These are phyloP conservation scores for Botrytis porri DNA, from an alignment of 2,329 filamentous ascomycete genomes.

Conservation along the genomic window DNA sequence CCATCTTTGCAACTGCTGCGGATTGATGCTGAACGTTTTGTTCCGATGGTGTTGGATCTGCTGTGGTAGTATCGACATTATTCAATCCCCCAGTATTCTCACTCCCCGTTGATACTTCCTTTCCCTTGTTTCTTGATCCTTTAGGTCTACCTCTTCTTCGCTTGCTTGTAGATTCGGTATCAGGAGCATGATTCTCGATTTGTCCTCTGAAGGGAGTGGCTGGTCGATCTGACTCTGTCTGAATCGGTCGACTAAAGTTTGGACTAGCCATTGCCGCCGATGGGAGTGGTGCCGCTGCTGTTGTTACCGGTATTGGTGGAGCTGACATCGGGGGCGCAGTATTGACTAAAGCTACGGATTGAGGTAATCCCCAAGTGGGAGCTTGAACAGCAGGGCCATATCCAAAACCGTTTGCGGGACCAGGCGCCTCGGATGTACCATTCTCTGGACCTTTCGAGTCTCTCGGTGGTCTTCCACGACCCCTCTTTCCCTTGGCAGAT, in stretches of 20 bases:
- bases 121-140: constrained; percentile 49
- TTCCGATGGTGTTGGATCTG: constrained; percentile 23
- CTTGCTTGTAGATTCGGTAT: constrained; percentile 32
- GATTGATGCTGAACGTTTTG: constrained; percentile 25
- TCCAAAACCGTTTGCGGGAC: constrained; percentile 36
- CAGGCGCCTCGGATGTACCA: constrained; percentile 29
- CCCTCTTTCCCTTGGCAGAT: constrained; percentile 26
- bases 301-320: constrained; percentile 16
- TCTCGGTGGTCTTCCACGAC: constrained; percentile 31
- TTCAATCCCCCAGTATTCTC: constrained; percentile 11
- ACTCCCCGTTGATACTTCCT: constrained; percentile 23
- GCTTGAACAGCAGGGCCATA: constrained; percentile 35
- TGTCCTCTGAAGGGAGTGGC: constrained; percentile 28
- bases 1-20: constrained; percentile 25
- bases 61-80: neutral
- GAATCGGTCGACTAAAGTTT: constrained; percentile 21
- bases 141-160: constrained; percentile 46
- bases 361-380: constrained; percentile 35
- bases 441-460: constrained; percentile 24
- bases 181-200: constrained; percentile 21
- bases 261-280: constrained; percentile 8
- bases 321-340: constrained; percentile 26
- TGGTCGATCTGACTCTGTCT: constrained; percentile 25
- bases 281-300: neutral
- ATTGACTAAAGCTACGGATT: constrained; percentile 33